A percentile compares a stretch with the other conserved stretches of the same genome.
Evolutionary conservation across 2,329 filamentous ascomycete genomes (phyloP).

Genomic region (Monosporascus sp.): DNA sequence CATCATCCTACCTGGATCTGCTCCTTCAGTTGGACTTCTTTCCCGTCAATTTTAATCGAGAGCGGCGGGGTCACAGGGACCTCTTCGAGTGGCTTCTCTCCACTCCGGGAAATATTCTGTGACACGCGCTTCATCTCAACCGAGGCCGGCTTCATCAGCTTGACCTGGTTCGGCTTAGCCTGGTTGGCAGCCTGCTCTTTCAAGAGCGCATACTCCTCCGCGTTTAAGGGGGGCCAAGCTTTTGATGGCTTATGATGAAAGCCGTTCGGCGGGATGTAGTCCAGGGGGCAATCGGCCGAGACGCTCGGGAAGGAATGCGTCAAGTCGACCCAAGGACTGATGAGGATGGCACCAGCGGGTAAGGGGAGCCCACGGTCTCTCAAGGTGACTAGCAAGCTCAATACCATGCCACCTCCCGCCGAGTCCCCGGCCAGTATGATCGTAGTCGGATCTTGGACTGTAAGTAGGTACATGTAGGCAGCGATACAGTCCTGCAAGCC

Average conservation of each 20-base stretch:
- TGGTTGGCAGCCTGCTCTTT: constrained; percentile 45
- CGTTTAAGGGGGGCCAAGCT: constrained; percentile 88
- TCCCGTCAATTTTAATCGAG: constrained; percentile 65
- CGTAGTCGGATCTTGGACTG: constrained; percentile 68
- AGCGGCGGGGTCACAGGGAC: constrained; percentile 37
- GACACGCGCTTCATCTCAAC: constrained; percentile 24
- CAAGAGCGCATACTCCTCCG: constrained; percentile 61
- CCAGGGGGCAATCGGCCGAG: constrained; percentile 63
- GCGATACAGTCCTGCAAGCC: constrained; percentile 86
- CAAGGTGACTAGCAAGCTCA: constrained; percentile 73
- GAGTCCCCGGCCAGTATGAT: constrained; percentile 90
- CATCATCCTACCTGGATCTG: constrained; percentile 70
- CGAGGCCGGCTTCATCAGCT: constrained; percentile 30
- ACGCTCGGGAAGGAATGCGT: constrained; percentile 94
- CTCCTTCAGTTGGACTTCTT: constrained; percentile 70
- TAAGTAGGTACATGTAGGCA: constrained; percentile 77
- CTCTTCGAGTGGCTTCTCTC: constrained; percentile 5
- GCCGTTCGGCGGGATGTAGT: constrained; percentile 83
- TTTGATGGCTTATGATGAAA: constrained; percentile 87
- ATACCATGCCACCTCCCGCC: constrained; percentile 84
- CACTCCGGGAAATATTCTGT: constrained; percentile 13
- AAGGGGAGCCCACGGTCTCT: constrained; percentile 79
- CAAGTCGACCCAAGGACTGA: constrained; percentile 94
- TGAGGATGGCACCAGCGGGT: constrained; percentile 82
- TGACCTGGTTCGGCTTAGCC: constrained; percentile 23